These are phyloP conservation scores for Cystoisospora suis DNA, from an alignment of 169 alveolate species.

Conservation along the genomic window DNA sequence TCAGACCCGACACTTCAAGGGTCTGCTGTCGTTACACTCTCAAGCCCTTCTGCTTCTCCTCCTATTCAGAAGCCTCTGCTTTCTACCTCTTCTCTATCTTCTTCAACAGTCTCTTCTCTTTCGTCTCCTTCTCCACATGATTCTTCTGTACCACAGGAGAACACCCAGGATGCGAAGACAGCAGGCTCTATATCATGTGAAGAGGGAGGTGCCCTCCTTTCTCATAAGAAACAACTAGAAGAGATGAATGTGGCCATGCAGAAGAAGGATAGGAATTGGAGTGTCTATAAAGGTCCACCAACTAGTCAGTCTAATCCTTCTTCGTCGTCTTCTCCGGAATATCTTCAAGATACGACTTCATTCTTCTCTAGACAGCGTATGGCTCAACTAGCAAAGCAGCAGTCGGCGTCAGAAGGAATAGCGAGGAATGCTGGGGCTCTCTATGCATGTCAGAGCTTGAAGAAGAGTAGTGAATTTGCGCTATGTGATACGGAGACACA, in stretches of 20 bases:
- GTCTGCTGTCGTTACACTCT: no score
- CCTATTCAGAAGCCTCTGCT: no score
- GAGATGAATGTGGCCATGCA: background rate
- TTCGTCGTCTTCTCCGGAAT: background rate
- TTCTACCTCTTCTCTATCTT: background rate
- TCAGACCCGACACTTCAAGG: background rate
- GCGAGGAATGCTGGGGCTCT: background rate
- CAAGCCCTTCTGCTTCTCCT: no score
- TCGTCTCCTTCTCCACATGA: background rate
- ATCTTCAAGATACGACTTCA: background rate
- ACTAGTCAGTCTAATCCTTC: background rate
- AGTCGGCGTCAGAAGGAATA: background rate
- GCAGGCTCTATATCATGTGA: no score
- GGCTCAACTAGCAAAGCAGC: background rate
- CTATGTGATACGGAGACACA: slow-evolving; percentile 34
- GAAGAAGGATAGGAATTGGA: background rate
- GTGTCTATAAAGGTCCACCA: background rate
- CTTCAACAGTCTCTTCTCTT: background rate
- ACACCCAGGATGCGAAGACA: no score
- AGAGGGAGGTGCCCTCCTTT: background rate
- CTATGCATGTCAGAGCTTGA: background rate
- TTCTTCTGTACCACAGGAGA: no score
- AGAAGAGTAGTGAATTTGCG: slow-evolving; percentile 34
- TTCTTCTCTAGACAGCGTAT: slow-evolving; percentile 11
- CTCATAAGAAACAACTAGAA: background rate